Evolutionary conservation across 257 asterid genomes (phyloP), one percentile per base, ranked within the genome.

Genomic region (Solanum peruvianum): DNA sequence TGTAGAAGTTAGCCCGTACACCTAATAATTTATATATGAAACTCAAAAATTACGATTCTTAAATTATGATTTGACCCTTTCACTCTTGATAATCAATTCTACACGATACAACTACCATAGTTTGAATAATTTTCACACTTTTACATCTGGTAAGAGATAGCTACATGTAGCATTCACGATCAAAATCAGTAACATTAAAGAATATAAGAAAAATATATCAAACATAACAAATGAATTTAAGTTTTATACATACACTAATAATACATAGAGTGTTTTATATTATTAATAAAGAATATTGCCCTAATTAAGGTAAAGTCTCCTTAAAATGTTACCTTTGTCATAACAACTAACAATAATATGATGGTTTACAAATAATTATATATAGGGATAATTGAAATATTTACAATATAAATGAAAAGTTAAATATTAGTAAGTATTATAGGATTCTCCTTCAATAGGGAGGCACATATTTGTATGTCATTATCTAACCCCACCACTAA

Each of bases 401-500:
- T 33, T 33, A 33, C 35, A 11, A 3, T 29, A 16, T 58, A 75
- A 87, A 52, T 7, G 18, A 52, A 39, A 78, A 45, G 20, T 10
- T 58, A 64, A 31, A 56, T 42, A 13, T 39, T 42, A 29, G 86
- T 27, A 82, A 89, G 88, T 90, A 91, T 91, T 92, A 87, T 93
- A 87, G 93, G 95, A 90, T 92, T 91, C 93, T 91, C 85, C 39
- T 88, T 72, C 44, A 88, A 87, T 82, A 89, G 91, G 86, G 87
- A 88, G 89, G 85, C 90, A 89, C 84, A 89, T 77, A 87, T 90
- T 90, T 90, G 94, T 88, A 84, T 85, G 94, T 91, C 96, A 76
- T 78, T 92, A 90, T 94, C 93, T 35, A 87, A 89, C 94, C 93
- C 98, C 94, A 93, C 95, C 95, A 93, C 95, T 91, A 89, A 87